phyloP scores from a whole-genome alignment of 2,329 filamentous ascomycete genomes.

The Epichloe gansuensis region DNA sequence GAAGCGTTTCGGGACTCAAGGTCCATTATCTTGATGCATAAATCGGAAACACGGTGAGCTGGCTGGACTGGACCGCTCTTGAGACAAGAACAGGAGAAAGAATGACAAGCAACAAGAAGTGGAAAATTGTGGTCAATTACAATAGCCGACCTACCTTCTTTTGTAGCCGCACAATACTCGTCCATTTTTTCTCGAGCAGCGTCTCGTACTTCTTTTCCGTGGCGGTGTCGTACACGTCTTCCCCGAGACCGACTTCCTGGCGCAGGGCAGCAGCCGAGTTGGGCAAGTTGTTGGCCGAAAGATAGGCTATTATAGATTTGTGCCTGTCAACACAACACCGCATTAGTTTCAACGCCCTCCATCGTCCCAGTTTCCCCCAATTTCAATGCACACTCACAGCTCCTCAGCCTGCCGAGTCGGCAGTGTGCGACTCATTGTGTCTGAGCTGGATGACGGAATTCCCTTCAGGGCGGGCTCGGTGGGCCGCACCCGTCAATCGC shows the following conservation, averaged over 20 bases:
- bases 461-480: neutral
- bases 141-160: constrained; percentile 58
- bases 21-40: constrained; percentile 65
- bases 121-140: too few relatives aligned
- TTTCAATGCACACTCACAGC: constrained; percentile 48
- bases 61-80: neutral
- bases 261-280: constrained; percentile 60
- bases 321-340: constrained; percentile 42
- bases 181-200: constrained; percentile 96
- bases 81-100: too few relatives aligned
- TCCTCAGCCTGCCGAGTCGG: constrained; percentile 76
- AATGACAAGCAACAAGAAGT: neutral
- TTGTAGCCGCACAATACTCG: constrained; percentile 83
- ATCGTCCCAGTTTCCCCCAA: neutral
- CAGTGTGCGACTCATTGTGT: constrained; percentile 58
- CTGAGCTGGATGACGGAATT: neutral
- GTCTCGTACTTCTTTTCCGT: constrained; percentile 92
- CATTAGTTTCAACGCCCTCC: neutral
- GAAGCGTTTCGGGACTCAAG: constrained; percentile 63
- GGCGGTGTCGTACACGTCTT: constrained; percentile 59
- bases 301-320: constrained; percentile 87
- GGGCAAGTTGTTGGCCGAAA: constrained; percentile 59
- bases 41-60: neutral
- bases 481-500: constrained; percentile 1
- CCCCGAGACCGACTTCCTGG: constrained; percentile 62